Evolutionary conservation across 805 yeast species (phyloP), one percentile per base, ranked within the genome.

Genomic region (Starmerella powellii): DNA sequence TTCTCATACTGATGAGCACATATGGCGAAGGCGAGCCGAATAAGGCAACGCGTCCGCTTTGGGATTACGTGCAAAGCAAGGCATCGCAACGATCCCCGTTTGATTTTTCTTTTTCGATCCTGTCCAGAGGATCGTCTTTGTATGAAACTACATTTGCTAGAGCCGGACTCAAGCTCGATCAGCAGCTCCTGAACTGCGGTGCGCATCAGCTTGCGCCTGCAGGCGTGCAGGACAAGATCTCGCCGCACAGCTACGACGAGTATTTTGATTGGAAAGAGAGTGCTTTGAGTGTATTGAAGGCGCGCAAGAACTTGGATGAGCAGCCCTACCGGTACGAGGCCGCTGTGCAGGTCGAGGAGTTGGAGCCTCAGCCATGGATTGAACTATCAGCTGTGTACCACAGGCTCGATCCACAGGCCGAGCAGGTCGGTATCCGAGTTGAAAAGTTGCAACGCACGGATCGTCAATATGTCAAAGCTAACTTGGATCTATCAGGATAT

Each of bases 11-110:
- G 55, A 64, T 80, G 56, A 80, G 93, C 17, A 80, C 93, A 3
- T 82, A 83, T 51, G 94, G 94, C 52, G 91, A 81, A 61, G 94
- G 94, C 57, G 94, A 81, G 58, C 85, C 86, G 50, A 84, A 94
- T 8, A 87, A 80, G 57, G 78, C 80, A 50, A 80, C 88, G 11
- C 66, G 34, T 16, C 24, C n/a, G 23, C 35, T 53, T 15, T 52
- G 50, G 49, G 34, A 40, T 11, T 24, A 71, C 21, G 74, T 73
- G 17, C 80, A 80, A 21, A 20, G 31, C 16, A 64, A 24, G 64
- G 61, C 30, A 44, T 10, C 24, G 3, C 29, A 46, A 8, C 61
- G n/a, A n/a, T n/a, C n/a, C n/a, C n/a, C 77, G 48, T 56, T 67
- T 2, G 68, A 68, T 34, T 52, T 80, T 41, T 71, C 68, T 48